Evolutionary conservation across 805 yeast species (phyloP).

Genomic region (Kodamaea nitidulidarum): DNA sequence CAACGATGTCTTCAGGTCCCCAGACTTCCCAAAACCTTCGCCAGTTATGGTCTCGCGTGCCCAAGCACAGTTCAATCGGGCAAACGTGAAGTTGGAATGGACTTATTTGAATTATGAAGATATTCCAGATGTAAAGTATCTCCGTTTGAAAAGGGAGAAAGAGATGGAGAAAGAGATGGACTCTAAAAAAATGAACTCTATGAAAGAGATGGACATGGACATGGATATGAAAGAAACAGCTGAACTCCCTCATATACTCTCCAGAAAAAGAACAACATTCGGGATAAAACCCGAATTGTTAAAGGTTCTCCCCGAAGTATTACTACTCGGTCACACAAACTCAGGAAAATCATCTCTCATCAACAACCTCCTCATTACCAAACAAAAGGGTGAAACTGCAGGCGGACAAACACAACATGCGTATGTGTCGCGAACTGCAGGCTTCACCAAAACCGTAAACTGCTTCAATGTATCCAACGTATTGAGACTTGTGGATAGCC

Average conservation of each 20-base stretch:
- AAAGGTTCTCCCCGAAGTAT: slow-evolving; percentile 58
- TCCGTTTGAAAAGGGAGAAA: slow-evolving; percentile 17
- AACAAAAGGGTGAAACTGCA: slow-evolving; percentile 22
- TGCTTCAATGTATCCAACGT: slow-evolving; percentile 64
- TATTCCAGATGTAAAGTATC: slow-evolving; percentile 53
- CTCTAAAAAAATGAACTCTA: background rate
- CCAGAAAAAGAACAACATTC: slow-evolving; percentile 20
- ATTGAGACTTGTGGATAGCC: slow-evolving; percentile 73
- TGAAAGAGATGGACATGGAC: no score
- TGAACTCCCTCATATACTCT: slow-evolving; percentile 7
- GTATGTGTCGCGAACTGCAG: slow-evolving; percentile 51
- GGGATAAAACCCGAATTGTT: slow-evolving; percentile 33
- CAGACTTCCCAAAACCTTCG: slow-evolving; percentile 13
- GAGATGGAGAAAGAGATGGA: slow-evolving; percentile 7
- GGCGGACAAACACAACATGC: slow-evolving; percentile 41
- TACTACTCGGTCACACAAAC: slow-evolving; percentile 76
- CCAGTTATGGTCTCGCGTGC: slow-evolving; percentile 16
- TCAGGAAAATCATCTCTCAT: slow-evolving; percentile 82
- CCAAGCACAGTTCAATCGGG: slow-evolving; percentile 39
- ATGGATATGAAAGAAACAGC: no score
- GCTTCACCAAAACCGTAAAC: slow-evolving; percentile 61
- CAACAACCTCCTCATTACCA: slow-evolving; percentile 51
- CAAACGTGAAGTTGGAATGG: slow-evolving; percentile 56
- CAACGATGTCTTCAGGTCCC: slow-evolving; percentile 18
- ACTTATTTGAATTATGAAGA: slow-evolving; percentile 47